Evolutionary conservation across 805 yeast genomes (phyloP), one percentile per base, ranked within the genome.

Genomic region (Saccharomycopsis synnaedendra): DNA sequence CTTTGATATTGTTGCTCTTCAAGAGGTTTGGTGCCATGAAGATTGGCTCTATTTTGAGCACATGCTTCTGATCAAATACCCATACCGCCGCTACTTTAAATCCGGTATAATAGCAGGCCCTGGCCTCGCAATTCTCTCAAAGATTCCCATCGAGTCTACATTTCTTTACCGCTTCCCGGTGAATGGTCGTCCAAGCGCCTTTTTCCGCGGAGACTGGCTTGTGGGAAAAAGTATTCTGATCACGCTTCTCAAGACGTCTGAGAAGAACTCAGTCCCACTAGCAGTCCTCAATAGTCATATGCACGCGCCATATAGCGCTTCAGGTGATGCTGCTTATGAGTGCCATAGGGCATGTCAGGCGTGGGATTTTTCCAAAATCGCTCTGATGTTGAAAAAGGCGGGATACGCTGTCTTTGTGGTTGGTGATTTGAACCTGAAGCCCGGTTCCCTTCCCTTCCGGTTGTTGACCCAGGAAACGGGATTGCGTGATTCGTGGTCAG

Each of bases 331-430:
- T 2, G 83, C 89, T 3, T 93, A 93, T 60, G 69, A 80, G 3
- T 85, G 96, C 56, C 97, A 93, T 60, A 69, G 98, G 43, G 80
- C 96, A 0, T 76, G 93, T 49, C 98, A 93, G 64, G 97, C 97
- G 0, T 93, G 97, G 97, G 96, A 89, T 61, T 76, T 93, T 61
- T 74, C 93, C 34, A 74, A 77, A 45, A 51, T 88, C 35, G 78
- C 84, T 1, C 70, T 71, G 11, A 63, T 79, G 36, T 72, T 89
- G 42, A 69, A 71, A 41, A 70, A 68, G 47, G 82, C 90, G 0
- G 96, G 97, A 0, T 83, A 86, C 61, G 82, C 89, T 1, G 90
- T 85, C 0, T 74, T 93, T 32, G 78, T 88, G 46, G 96, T 89
- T 33, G 98, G 98, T 3, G 98, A 93, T 64, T 72, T 93, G 59